These are phyloP conservation scores for Vitis riparia DNA, from an alignment of 164 flowering plant genomes.

Conservation along the genomic window DNA sequence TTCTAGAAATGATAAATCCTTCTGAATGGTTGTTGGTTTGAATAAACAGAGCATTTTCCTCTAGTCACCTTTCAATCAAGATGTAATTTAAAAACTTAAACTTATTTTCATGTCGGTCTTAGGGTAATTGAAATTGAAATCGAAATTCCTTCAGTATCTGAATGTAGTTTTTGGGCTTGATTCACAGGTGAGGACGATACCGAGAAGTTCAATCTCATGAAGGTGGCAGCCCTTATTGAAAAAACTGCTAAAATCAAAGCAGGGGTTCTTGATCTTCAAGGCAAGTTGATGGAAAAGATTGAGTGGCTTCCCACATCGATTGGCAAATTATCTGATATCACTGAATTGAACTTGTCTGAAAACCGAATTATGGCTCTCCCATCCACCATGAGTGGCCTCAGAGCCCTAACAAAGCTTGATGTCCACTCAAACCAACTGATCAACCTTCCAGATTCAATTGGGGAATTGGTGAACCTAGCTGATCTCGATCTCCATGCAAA, in stretches of 20 bases:
- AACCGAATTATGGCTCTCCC: slow-evolving; percentile 70
- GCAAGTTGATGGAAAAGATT: slow-evolving; percentile 63
- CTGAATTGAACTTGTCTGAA: slow-evolving; percentile 54
- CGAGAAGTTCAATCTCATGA: slow-evolving; percentile 57
- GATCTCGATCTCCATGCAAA: slow-evolving; percentile 64
- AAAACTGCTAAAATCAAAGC: slow-evolving; percentile 45
- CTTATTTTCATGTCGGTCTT: background rate
- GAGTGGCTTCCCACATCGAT: slow-evolving; percentile 76
- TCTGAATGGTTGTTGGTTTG: too few relatives aligned
- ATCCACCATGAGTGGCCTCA: slow-evolving; percentile 43
- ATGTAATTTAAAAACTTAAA: too few relatives aligned
- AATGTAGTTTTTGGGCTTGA: slow-evolving; percentile 15
- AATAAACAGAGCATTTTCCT: too few relatives aligned
- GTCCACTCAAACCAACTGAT: slow-evolving; percentile 66
- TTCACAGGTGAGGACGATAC: slow-evolving; percentile 25
- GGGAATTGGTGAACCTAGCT: slow-evolving; percentile 48
- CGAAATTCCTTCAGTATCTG: slow-evolving; percentile 6
- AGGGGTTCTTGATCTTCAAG: slow-evolving; percentile 53
- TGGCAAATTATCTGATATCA: slow-evolving; percentile 53
- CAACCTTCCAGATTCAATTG: slow-evolving; percentile 62
- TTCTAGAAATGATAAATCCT: too few relatives aligned
- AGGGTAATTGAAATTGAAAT: background rate
- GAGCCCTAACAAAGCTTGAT: slow-evolving; percentile 53
- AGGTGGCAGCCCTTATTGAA: slow-evolving; percentile 67
- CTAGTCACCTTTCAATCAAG: too few relatives aligned